phyloP scores from a whole-genome alignment of 140 eudicot genomes.

The Stevia rebaudiana region DNA sequence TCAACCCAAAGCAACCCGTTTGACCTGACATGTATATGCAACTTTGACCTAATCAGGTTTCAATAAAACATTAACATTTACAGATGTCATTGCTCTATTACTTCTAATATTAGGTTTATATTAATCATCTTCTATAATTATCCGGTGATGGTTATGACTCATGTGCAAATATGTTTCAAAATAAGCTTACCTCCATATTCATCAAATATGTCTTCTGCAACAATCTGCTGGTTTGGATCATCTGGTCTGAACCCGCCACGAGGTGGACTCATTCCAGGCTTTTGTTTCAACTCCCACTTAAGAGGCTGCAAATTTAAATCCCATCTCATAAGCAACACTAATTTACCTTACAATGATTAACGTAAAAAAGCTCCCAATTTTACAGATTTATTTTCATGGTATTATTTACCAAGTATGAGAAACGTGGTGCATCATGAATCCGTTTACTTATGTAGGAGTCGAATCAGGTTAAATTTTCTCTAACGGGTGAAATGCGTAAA shows the following conservation, averaged over 20 bases:
- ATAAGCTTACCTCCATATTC: conserved; percentile 81
- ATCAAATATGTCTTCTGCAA: conserved; percentile 95
- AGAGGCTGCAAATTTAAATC: conserved; percentile 62
- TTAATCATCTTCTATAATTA: not conserved
- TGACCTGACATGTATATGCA: not conserved
- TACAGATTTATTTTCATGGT: not conserved
- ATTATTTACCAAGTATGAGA: not conserved
- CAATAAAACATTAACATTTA: not conserved
- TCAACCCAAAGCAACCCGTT: not conserved
- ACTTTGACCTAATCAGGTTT: not conserved
- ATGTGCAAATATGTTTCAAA: not conserved
- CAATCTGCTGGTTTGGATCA: conserved; percentile 97
- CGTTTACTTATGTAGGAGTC: not conserved
- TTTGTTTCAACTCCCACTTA: conserved; percentile 95
- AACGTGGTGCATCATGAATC: not conserved
- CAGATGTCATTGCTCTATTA: not conserved
- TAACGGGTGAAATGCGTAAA: not conserved
- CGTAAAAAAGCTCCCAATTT: not conserved
- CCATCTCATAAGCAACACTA: conserved; percentile 11
- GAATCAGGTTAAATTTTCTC: not conserved
- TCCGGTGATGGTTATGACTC: not conserved
- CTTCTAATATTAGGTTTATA: not conserved
- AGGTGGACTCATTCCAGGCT: conserved; percentile 97
- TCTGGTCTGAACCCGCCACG: conserved; percentile 88
- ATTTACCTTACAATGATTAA: not conserved